phyloP scores from a whole-genome alignment of 176 grass and related monocot species.

The Cenchrus purpureus region DNA sequence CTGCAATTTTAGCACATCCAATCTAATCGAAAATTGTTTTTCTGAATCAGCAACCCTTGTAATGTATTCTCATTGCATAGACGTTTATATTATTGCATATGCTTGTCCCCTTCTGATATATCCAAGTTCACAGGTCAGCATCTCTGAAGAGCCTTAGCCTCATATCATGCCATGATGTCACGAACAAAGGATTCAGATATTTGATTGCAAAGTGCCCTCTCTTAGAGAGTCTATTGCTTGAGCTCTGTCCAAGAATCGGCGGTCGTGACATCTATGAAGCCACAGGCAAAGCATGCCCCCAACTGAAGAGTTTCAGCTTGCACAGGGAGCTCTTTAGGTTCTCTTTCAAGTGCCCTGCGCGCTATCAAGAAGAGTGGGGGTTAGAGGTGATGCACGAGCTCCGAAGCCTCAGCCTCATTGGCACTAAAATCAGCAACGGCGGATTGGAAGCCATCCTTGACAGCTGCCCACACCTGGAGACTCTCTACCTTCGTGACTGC shows the following conservation, averaged over 20 bases:
- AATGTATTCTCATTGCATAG: neutral
- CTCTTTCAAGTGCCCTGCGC: neutral
- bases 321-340: neutral
- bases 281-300: neutral
- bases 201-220: neutral
- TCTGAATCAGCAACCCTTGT: neutral
- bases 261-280: accelerated
- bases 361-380: neutral
- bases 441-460: neutral
- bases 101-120: neutral
- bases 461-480: neutral
- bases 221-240: neutral
- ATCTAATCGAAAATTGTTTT: neutral
- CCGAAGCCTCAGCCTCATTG: neutral
- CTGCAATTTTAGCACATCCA: neutral
- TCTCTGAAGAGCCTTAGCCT: neutral
- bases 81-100: neutral
- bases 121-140: neutral
- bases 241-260: neutral
- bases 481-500: neutral
- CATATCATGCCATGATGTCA: neutral
- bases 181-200: neutral
- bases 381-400: neutral
- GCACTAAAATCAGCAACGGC: neutral
- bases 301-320: neutral